Evolutionary conservation across 768 basidiomycete genomes (phyloP), one percentile per base, ranked within the genome.

Genomic region (Mrakia blollopis): DNA sequence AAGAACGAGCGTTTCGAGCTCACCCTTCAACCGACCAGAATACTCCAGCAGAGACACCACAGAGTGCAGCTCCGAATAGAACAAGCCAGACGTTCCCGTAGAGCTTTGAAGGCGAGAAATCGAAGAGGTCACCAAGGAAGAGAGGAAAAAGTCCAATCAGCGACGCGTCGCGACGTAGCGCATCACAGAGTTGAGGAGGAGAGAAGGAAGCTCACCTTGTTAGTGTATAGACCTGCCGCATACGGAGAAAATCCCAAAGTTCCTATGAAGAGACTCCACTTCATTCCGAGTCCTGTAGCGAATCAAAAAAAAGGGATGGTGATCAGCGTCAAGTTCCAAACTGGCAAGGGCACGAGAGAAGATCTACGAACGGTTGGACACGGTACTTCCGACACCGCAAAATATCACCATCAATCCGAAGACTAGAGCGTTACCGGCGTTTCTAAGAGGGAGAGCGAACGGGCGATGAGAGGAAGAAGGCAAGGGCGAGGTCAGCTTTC

Each of bases 151-250:
- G 23, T 9, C 9, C 10, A 4, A 37, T 35, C 14, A 9, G 62
- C 57, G 57, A n/a, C 30, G 11, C 28, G 30, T n/a, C 28, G 44
- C 30, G 35, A 35, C 62, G 21, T 32, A 0, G 16, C 10, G 25
- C 28, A n/a, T 30, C 62, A 30, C 16, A 0, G 10, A 35, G 32
- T n/a, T 32, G 2, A 28, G 25, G 37, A 13, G 11, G 18, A 30
- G 32, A 11, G 32, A 32, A 11, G 63, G 35, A 21, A 41, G 35
- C 63, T 7, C 77, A 44, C 63, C 41, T 81, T 80, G 72, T 83
- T 83, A 54, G 72, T 73, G 67, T 82, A 82, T 3, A 83, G 79
- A 0, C 82, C 82, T 14, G 80, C 81, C 7, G 81, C 80, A 73
- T 82, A 82, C 0, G 79, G 50, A 9, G 67, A 39, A 30, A 74